Evolutionary conservation across 495 filamentous ascomycete species (phyloP).

Genomic region (Lophiotrema nucula): DNA sequence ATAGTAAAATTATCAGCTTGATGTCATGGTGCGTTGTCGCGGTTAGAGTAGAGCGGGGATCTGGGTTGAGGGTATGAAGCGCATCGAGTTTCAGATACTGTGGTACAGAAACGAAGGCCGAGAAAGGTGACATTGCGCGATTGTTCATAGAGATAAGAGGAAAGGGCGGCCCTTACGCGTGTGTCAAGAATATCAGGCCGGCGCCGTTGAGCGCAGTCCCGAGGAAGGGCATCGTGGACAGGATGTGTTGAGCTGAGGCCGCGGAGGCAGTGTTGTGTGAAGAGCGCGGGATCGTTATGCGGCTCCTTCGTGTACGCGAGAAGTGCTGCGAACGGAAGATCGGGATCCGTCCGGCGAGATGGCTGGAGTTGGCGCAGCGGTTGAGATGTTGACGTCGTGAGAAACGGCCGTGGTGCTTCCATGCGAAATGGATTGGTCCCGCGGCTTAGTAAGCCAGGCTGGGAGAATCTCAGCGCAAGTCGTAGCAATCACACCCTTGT

Average conservation of each 20-base stretch:
- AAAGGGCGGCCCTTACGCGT: constrained; percentile 42
- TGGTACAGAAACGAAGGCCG: constrained; percentile 1
- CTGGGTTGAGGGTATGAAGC: not conserved
- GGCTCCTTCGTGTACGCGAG: too few species aligned
- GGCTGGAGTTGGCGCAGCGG: too few species aligned
- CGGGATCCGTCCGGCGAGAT: too few species aligned
- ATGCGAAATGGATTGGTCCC: too few species aligned
- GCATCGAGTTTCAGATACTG: constrained; percentile 16
- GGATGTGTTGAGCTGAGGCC: not conserved
- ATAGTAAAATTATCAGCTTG: constrained; percentile 24
- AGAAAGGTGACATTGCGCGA: constrained; percentile 1
- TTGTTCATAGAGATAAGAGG: constrained; percentile 17
- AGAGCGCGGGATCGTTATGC: constrained; percentile 12
- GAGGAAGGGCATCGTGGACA: constrained; percentile 37
- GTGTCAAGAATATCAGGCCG: constrained; percentile 44
- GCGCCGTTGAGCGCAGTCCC: constrained; percentile 37
- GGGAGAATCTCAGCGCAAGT: too few species aligned
- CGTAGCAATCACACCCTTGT: too few species aligned
- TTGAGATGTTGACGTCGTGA: too few species aligned
- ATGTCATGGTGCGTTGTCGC: not conserved
- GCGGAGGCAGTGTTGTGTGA: not conserved
- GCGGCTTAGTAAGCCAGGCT: too few species aligned
- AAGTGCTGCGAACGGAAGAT: too few species aligned
- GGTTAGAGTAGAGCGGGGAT: not conserved
- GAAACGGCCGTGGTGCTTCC: too few species aligned